Base-by-base conservation (phyloP, 1,284 basidiomycete genomes). In the Rhodotorula sp. region DNA sequence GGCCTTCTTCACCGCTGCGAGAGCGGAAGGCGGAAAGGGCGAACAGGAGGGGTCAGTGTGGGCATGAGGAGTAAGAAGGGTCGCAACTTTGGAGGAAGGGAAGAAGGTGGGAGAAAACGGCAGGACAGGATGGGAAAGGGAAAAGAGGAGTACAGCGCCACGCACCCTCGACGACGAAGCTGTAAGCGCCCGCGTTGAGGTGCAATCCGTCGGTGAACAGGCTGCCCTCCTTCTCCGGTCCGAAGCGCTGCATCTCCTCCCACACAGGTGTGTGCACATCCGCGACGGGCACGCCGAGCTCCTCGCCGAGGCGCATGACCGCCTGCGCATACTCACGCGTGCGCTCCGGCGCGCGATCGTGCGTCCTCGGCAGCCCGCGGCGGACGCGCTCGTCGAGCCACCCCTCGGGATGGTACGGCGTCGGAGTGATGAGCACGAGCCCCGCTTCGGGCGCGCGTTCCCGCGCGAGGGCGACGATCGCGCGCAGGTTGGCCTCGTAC, bases 241-340 rank as follows among this genome's bases (percentile, higher is more conserved):
- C 61, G 12, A 55, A 39, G 5, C 27, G 39, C 17, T 32, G 53
- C 41, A 37, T 21, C 50, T 54, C 60, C 12, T 29, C 34, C 13
- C 41, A 56, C n/a, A 68, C 60, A 12, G 59, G 39, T 15, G 53
- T 34, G 41, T 53, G 63, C 25, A 60, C 66, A 34, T 72, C 66
- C 1, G 89, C 86, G 17, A 89, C 85, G 2, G 86, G 85, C 0
- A 94, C 84, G 0, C 82, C 80, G 67, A 86, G 82, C 73, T 85
- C 83, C 63, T 76, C 74, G 0, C 85, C 92, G 2, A 91, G 85
- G 34, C 85, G 84, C 69, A 84, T 84, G 56, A 89, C 89, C 17
- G 87, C 88, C 62, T 89, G 84, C 10, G 90, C 91, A 80, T 94
- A 94, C 63, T 78, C 76, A 72, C 82, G 85, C 25, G 91, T 90